Base-by-base conservation (phyloP, 164 flowering plant genomes). In the Hamamelis virginiana region DNA sequence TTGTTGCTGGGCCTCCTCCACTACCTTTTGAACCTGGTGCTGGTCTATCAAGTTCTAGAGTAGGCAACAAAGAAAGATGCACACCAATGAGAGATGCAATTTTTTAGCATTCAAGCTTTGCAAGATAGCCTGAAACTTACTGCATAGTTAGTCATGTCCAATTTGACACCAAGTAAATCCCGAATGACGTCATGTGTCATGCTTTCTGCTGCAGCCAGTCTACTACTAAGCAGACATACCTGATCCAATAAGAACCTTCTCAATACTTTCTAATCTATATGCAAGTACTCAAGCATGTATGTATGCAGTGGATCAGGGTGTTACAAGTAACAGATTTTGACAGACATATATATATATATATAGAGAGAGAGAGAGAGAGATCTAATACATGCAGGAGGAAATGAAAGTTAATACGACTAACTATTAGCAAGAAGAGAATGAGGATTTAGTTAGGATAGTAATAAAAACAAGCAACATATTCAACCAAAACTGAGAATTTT, bases 101-200 rank as follows among this genome's bases (percentile, higher is more conserved):
- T 14, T 55, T 25, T 28, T 28, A 55, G 64, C 1, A 23, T 64
- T 44, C 53, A 46, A 53, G 38, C 45, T 28, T 47, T n/a, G 22
- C 53, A 43, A 25, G 59, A 48, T 22, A 25, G 14, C 55, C 28
- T 47, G 64, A 72, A 66, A 80, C 94, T 86, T 83, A 94, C 98
- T 38, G 91, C 92, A 79, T 87, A 91, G 78, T 80, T 90, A 27
- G 91, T 86, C 68, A 94, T 81, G 80, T 94, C 98, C 79, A 91
- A 72, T 66, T 90, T 94, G 62, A 94, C 90, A 56, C 90, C 91
- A 76, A 94, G 94, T 79, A 94, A 75, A 80, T 94, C 98, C 59
- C 97, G 86, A 68, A 91, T 91, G 63, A 94, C 94, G 75, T 94
- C 98, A 78, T 94, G 97, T 50, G 97, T 91, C 98, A 94, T 91